Base-by-base conservation (phyloP, 2,329 filamentous ascomycete genomes). In the Aspergillus proliferans region DNA sequence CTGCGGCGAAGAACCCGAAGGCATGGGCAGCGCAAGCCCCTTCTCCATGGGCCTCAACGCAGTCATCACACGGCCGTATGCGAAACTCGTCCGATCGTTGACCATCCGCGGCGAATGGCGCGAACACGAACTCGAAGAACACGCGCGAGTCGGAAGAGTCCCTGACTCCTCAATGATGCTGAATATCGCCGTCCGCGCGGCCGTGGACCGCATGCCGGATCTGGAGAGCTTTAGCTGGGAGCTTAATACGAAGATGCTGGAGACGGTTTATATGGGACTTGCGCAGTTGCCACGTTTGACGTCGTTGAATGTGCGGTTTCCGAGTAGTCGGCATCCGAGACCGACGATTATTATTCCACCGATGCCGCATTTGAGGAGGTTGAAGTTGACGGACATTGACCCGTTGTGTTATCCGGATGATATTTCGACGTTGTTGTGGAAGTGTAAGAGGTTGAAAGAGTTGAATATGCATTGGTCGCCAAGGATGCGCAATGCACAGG, bases 141-240 rank as follows among this genome's bases (percentile, higher is more conserved):
- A 81, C 62, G 75, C 77, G 48, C 76, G 75, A 46, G 69, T 72
- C 42, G 81, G 81, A 0, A 70, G 80, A 34, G 77, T 84, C 47
- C 79, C 81, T n/a, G 81, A 84, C 65, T 81, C 77, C 41, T 78
- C 75, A 34, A 83, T 84, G 79, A 75, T 85, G 71, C 67, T 84
- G 58, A 83, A 82, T 60, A 79, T 82, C 45, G 73, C 77, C 2
- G 70, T 82, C 45, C 76, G 81, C 49, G 79, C 79, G 2, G 80
- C 78, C 1, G 67, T 83, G 30, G 80, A 84, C 62, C 76, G 73
- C 62, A 84, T 82, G 79, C 68, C 67, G 14, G 75, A 74, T 43
- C 65, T 85, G 52, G 66, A 75, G 50, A 71, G 69, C 10, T 83
- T 84, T 58, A 73, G 75, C 60, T 85, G 82, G 81, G 76, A 82